Evolutionary conservation across 305 asterid species (phyloP).

Genomic region (Fraxinus sp.): DNA sequence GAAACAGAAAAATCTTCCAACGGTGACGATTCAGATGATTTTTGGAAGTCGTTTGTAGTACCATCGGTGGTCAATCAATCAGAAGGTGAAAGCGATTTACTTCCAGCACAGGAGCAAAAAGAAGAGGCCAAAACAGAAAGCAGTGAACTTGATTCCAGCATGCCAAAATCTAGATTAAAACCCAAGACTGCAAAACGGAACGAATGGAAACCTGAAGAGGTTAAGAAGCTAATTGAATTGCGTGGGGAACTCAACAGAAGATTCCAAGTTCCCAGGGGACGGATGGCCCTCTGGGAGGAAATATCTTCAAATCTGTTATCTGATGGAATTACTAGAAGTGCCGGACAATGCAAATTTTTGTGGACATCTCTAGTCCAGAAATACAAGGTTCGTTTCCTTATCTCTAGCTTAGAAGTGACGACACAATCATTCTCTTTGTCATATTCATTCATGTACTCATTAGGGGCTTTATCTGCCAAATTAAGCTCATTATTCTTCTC

Average conservation of each 20-base stretch:
- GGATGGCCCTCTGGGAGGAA: constrained; percentile 99
- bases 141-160: constrained; percentile 42
- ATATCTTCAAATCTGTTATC: constrained; percentile 65
- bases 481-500: not conserved
- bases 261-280: constrained; percentile 86
- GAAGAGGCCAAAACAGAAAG: constrained; percentile 38
- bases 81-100: constrained; percentile 26
- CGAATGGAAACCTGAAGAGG: constrained; percentile 93
- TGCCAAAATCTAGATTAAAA: constrained; percentile 42
- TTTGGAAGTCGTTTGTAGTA: constrained; percentile 49
- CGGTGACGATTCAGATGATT: constrained; percentile 46
- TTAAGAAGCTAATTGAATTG: constrained; percentile 67
- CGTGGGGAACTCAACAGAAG: constrained; percentile 82
- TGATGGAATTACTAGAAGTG: constrained; percentile 68
- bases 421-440: not conserved
- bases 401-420: not conserved
- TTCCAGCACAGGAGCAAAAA: constrained; percentile 34
- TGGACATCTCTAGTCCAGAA: constrained; percentile 96
- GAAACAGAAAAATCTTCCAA: constrained; percentile 29
- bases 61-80: constrained; percentile 27
- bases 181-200: constrained; percentile 60
- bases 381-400: constrained; percentile 65
- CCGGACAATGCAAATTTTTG: constrained; percentile 91
- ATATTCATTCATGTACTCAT: not conserved
- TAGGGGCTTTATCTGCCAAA: not conserved